These are phyloP conservation scores for Chara braunii DNA, from an alignment of 139 green algal genomes.

Conservation along the genomic window DNA sequence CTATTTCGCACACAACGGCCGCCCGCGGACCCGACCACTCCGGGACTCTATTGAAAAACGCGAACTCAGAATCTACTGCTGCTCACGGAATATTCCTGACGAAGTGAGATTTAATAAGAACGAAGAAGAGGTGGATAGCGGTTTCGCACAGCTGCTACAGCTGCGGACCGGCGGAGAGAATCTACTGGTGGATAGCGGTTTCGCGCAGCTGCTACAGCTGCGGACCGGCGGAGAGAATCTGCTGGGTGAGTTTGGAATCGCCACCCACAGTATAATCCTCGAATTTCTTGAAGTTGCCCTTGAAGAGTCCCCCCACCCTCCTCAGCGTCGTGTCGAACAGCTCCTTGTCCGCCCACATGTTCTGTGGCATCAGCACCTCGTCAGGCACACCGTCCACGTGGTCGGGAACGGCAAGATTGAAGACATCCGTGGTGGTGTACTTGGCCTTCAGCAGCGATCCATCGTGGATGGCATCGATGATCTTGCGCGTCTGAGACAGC, in stretches of 20 bases:
- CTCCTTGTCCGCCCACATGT: too few species aligned
- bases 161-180: neutral
- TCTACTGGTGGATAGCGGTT: too few species aligned
- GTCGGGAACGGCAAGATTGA: slow-evolving; percentile 69
- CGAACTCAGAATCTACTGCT: too few species aligned
- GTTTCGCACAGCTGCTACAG: too few species aligned
- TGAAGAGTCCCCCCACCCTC: neutral
- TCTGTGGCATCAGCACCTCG: slow-evolving; percentile 60
- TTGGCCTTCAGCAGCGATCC: slow-evolving; percentile 62
- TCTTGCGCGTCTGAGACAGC: slow-evolving; percentile 82
- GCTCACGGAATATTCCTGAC: too few species aligned
- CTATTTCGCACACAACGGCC: too few species aligned
- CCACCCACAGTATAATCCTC: neutral
- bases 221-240: neutral
- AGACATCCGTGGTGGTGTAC: slow-evolving; percentile 60
- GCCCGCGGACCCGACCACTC: too few species aligned
- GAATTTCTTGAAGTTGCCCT: slow-evolving; percentile 15
- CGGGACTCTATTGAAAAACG: too few species aligned
- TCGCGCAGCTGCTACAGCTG: too few species aligned
- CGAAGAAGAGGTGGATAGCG: too few species aligned
- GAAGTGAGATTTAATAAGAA: too few species aligned
- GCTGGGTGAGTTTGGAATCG: neutral
- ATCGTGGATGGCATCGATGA: slow-evolving; percentile 89
- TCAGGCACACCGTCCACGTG: slow-evolving; percentile 54
- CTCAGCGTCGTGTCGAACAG: neutral